Evolutionary conservation across 148 eudicot genomes (phyloP), one percentile per base, ranked within the genome.

Genomic region (Simmondsia chinensis): DNA sequence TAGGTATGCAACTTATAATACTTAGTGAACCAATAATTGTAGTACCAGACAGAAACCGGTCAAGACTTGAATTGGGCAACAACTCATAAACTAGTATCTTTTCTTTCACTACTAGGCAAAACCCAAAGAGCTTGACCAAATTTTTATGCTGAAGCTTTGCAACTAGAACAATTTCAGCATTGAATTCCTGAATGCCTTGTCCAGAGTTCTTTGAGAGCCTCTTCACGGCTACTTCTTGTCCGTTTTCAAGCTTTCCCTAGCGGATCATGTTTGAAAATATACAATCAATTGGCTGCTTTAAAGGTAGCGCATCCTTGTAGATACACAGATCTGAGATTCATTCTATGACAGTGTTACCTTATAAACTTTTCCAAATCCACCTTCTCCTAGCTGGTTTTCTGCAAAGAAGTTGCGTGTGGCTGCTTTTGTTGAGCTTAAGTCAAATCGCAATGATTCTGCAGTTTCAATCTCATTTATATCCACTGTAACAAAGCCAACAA

Each of bases 361-460:
- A 17, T 46, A 61, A 39, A 61, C 66, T 7, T 20, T 16, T 6
- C 44, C 65, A 44, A 60, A 61, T 48, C 68, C 61, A 0, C 68
- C 68, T 63, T 68, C 43, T 6, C 68, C 73, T 2, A 68, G 54
- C 30, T 56, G 61, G 14, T 68, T 61, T 33, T 34, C 46, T 0
- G 0, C 3, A 0, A 68, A 57, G 33, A 68, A 68, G 20, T 61
- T 57, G 9, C 28, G 28, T 24, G 73, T 68, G 31, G 73, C 68
- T 32, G 22, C 37, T 50, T 29, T 41, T 4, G 61, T 33, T 3
- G 30, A 37, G 15, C 26, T 47, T 9, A 68, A 39, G 6, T 68
- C 60, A 30, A 50, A 40, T 30, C 56, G 63, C 37, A 68, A 10
- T 20, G 47, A 57, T 3, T 63, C 60, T 20, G 33, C 40, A 6